Evolutionary conservation across 1,284 basidiomycete genomes (phyloP), one percentile per base, ranked within the genome.

Genomic region (Naganishia liquefaciens): DNA sequence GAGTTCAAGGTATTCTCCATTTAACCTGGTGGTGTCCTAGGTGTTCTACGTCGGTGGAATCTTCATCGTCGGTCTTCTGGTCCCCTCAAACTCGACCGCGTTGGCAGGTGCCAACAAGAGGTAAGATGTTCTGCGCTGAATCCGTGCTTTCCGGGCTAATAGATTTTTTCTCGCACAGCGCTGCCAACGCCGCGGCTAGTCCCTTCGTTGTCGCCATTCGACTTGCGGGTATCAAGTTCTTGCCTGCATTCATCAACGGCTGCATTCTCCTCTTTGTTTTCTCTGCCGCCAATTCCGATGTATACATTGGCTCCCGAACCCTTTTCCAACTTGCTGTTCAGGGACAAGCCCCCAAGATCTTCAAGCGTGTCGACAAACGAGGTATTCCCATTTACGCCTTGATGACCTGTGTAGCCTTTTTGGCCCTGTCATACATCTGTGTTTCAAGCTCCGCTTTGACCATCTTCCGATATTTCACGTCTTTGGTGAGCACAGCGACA

Each of bases 391-490:
- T 74, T 65, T 73, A 75, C 25, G 73, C 80, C 0, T 76, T 82
- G 11, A 76, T 77, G 72, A 76, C 76, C 74, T 72, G 73, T 43
- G 68, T 79, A 1, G 76, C 77, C 30, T 80, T 73, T 73, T 69
- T 65, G 40, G 50, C 30, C 17, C 39, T 54, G 44, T 64, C 63
- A 9, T 65, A 62, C 42, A 51, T 52, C 33, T 63, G 54, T 43
- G 37, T 52, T 51, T 55, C 54, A 21, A 50, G 19, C 23, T 68
- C 66, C 15, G 66, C 69, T 6, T 65, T 69, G 42, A 70, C 68
- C 28, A 85, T 85, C 50, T 87, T 87, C 70, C 88, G 88, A 49
- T 84, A 86, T 27, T 80, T 88, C 23, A 88, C 87, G 7, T 89
- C 57, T 25, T 23, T 88, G 87, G 73, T 66, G 33, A 30, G 60